Percentiles rank a stretch among this genome's conserved stretches.
These are phyloP conservation scores for Aphanocladium album DNA, from an alignment of 2,329 filamentous ascomycete species.

Conservation along the genomic window DNA sequence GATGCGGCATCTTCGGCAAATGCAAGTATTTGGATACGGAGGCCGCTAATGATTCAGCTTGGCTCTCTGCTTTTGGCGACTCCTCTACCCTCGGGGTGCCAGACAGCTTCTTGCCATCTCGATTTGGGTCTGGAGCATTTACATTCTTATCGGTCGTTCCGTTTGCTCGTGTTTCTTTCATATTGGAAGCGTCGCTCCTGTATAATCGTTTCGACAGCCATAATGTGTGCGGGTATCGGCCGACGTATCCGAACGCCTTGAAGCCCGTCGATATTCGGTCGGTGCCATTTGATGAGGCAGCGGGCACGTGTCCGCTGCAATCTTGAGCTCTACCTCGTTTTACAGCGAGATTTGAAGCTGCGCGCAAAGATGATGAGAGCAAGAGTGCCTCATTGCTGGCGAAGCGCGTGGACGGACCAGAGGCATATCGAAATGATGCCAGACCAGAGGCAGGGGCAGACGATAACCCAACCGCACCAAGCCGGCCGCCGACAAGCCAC, in stretches of 20 bases:
- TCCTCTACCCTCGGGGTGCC: not conserved
- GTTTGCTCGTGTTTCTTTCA: not conserved
- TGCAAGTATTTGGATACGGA: conserved; percentile 57
- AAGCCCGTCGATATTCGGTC: not conserved
- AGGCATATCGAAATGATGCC: conserved; percentile 11
- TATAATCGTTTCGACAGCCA: not conserved
- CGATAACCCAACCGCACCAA: conserved; percentile 25
- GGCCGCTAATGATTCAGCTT: conserved; percentile 40
- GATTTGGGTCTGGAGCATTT: not conserved
- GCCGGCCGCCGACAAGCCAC: conserved; percentile 32
- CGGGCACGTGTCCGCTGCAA: not conserved
- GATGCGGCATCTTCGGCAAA: conserved; percentile 68
- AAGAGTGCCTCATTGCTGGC: not conserved
- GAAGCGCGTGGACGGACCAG: not conserved
- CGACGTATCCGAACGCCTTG: not conserved
- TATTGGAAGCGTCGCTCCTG: not conserved
- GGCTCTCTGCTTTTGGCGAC: conserved; percentile 16
- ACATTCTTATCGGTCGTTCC: not conserved
- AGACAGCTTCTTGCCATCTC: not conserved
- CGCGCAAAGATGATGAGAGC: not conserved
- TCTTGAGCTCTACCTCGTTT: not conserved
- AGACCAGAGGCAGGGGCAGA: conserved; percentile 6
- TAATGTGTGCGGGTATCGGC: not conserved
- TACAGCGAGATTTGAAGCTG: not conserved
- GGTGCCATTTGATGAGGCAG: not conserved